phyloP scores from a whole-genome alignment of 306 rosid species.

The Herpetospermum pedunculosum region DNA sequence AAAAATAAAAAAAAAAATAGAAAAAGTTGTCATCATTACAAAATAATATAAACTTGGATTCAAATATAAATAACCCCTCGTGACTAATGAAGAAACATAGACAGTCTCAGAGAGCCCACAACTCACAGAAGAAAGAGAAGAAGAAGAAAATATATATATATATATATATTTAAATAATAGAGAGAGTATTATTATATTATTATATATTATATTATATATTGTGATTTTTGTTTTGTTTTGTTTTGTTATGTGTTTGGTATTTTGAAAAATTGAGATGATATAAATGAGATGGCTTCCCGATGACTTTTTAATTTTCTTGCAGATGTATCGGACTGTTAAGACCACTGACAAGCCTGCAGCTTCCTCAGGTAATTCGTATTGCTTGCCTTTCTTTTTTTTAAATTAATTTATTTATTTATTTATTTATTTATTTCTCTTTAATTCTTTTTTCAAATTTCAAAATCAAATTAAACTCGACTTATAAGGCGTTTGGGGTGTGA shows the following conservation, averaged over 20 bases:
- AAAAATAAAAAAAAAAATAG: not conserved
- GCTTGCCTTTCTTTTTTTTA: conserved; percentile 20
- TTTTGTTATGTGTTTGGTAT: not conserved
- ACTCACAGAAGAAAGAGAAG: conserved; percentile 1
- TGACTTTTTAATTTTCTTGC: not conserved
- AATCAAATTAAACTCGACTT: too few relatives aligned
- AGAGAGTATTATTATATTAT: not conserved
- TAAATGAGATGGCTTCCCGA: not conserved
- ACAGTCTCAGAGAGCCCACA: conserved; percentile 15
- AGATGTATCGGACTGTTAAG: conserved; percentile 97
- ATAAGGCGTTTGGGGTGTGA: too few relatives aligned
- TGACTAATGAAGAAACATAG: conserved; percentile 43
- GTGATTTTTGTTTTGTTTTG: not conserved
- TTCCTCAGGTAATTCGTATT: conserved; percentile 84
- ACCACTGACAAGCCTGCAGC: conserved; percentile 92
- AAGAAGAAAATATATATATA: too few relatives aligned
- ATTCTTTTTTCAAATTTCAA: not conserved
- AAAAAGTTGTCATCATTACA: conserved; percentile 56
- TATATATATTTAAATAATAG: too few relatives aligned
- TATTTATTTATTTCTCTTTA: conserved; percentile 10
- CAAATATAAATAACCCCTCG: conserved; percentile 55
- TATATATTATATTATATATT: not conserved
- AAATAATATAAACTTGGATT: conserved; percentile 42
- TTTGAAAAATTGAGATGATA: conserved; percentile 5
- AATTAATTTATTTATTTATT: too few relatives aligned